Conservation (phyloP, 805 yeast genomes). For the Ogataea sp. region DNA sequence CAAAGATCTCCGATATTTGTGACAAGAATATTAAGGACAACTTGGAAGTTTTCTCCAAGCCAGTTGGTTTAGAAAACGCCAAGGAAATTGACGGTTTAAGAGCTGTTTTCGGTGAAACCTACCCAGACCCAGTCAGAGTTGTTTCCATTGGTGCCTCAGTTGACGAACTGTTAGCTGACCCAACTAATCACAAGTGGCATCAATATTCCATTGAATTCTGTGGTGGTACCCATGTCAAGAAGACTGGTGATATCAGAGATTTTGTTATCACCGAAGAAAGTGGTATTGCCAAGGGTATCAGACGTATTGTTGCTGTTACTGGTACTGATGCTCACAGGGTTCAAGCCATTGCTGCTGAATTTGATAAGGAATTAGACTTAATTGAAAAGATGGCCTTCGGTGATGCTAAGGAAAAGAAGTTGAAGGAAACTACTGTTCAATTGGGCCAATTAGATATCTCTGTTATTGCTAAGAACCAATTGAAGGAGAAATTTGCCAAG, state of each 20-base stretch:
- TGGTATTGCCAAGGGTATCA: conserved; percentile 97
- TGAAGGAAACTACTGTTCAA: conserved; percentile 78
- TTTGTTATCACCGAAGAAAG: conserved; percentile 87
- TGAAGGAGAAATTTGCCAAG: conserved; percentile 65
- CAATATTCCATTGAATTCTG: conserved; percentile 87
- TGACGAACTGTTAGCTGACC: conserved; percentile 66
- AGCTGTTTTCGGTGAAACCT: conserved; percentile 98
- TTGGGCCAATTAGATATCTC: conserved; percentile 80
- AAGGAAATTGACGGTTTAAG: conserved; percentile 75
- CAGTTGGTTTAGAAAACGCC: conserved; percentile 70
- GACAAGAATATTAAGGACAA: conserved; percentile 66
- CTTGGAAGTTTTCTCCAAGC: conserved; percentile 70
- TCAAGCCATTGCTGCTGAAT: conserved; percentile 75
- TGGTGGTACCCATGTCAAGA: conserved; percentile 96
- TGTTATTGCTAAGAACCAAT: conserved; percentile 66
- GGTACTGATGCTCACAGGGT: conserved; percentile 88
- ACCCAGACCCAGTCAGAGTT: conserved; percentile 98
- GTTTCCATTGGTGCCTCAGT: conserved; percentile 92
- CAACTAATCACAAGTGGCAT: conserved; percentile 69
- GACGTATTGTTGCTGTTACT: conserved; percentile 96
- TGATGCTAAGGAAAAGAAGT: conserved; percentile 66
- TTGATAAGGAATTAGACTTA: conserved; percentile 48
- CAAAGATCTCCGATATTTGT: conserved; percentile 65
- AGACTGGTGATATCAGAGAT: conserved; percentile 89
- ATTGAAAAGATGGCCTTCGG: conserved; percentile 64